phyloP scores from a whole-genome alignment of 345 rosid genomes.

The Linum trigynum region DNA sequence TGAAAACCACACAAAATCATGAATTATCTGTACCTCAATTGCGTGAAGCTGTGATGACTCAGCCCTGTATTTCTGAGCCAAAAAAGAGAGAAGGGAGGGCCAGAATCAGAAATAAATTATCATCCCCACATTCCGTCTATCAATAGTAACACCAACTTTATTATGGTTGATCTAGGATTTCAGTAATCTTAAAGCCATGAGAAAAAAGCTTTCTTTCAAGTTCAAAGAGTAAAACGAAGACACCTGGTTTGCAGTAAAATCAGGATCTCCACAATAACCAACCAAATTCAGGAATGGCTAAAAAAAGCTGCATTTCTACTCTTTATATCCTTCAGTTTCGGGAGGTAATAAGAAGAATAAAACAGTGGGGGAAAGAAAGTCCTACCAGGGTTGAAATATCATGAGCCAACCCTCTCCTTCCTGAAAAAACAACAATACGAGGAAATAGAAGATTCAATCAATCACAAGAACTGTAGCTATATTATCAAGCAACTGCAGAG shows the following conservation, averaged over 20 bases:
- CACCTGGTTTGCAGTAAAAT: neutral
- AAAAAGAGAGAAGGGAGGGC: conserved; percentile 13
- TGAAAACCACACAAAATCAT: neutral
- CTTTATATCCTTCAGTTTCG: neutral
- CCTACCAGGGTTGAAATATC: conserved; percentile 59
- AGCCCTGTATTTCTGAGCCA: conserved; percentile 50
- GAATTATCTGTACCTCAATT: conserved; percentile 44
- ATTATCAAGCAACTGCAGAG: conserved; percentile 12
- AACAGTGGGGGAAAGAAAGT: neutral
- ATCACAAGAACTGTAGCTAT: conserved; percentile 6
- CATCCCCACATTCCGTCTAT: no score
- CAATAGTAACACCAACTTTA: neutral
- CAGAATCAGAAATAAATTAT: no score
- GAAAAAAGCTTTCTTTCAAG: neutral
- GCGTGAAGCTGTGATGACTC: conserved; percentile 43
- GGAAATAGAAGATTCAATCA: neutral
- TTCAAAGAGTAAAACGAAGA: neutral
- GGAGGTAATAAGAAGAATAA: neutral
- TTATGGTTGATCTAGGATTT: no score
- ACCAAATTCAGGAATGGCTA: no score
- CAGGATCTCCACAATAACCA: neutral
- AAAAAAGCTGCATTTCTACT: neutral
- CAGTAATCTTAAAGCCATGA: no score
- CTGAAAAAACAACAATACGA: conserved; percentile 29
- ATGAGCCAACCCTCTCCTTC: conserved; percentile 48